Evolutionary conservation across 2,329 filamentous ascomycete species (phyloP), one percentile per base, ranked within the genome.

Genomic region (Boeremia exigua): DNA sequence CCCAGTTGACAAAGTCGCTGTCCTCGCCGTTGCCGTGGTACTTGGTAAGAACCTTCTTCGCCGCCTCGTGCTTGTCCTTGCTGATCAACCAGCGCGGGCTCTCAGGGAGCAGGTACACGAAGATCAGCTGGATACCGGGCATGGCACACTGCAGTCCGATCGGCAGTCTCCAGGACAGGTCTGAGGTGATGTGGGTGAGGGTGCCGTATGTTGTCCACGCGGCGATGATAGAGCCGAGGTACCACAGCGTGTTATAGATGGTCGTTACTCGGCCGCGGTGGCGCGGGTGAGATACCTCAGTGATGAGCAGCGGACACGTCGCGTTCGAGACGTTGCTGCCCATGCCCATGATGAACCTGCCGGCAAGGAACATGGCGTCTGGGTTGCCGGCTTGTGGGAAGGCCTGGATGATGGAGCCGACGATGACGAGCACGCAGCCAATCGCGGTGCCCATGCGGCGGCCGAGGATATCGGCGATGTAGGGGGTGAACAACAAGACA

Each of bases 41-140:
- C 54, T 81, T 81, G 6, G 82, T 78, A n/a, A 89, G 75, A 5
- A 84, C 78, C 3, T 77, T 71, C 39, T 81, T 76, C 0, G 83
- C 84, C 59, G 86, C 78, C 17, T 84, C 80, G 7, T 79, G 73
- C 15, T 80, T 79, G 29, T 82, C 82, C 27, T 82, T 79, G 52
- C 78, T 78, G 52, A 84, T 81, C 12, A 86, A 73, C 84, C 84
- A 87, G 50, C 84, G 75, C 0, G 85, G 85, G 1, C 82, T 85
- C 61, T 87, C 85, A 0, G 85, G 84, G 1, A 86, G 72, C 49
- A 85, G 78, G 58, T 78, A 81, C 5, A 81, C 74, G 0, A 80
- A 63, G 27, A 76, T 39, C 54, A 81, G 73, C 27, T 84, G 77
- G 8, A 84, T 55, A 2, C 54, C 58, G 8, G 68, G 60, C 54